Percentiles rank a stretch among this genome's conserved stretches.
Evolutionary conservation across 768 basidiomycete genomes (phyloP).

Genomic region (Auricularia sp.): DNA sequence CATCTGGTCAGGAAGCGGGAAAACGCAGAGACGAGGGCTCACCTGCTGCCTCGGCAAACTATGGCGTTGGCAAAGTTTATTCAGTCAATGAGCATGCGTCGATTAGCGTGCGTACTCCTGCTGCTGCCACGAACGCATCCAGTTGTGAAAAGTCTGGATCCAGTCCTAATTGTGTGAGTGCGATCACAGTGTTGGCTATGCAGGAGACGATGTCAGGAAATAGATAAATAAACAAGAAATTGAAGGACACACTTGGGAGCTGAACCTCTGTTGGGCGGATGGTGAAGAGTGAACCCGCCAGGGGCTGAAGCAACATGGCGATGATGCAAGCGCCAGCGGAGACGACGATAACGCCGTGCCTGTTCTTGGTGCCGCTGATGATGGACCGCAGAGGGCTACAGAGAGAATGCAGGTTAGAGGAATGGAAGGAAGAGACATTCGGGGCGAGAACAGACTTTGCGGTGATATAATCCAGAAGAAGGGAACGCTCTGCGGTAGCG

Average conservation of each 20-base stretch:
- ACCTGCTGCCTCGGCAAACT: slow-evolving; percentile 33
- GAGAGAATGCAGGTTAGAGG: slow-evolving; percentile 1
- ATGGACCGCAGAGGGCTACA: slow-evolving; percentile 34
- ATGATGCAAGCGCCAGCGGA: slow-evolving; percentile 40
- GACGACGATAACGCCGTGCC: slow-evolving; percentile 43
- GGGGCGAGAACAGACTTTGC: slow-evolving; percentile 7
- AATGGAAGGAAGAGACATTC: slow-evolving; percentile 12
- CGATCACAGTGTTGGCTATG: slow-evolving; percentile 22
- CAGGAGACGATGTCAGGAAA: neutral
- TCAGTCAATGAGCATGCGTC: neutral
- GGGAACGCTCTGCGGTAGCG: slow-evolving; percentile 43
- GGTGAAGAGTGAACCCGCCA: slow-evolving; percentile 33
- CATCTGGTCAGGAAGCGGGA: neutral
- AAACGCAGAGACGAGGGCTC: neutral
- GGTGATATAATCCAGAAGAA: slow-evolving; percentile 59
- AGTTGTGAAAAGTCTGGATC: slow-evolving; percentile 33
- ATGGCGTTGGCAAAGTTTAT: neutral
- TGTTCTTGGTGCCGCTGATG: slow-evolving; percentile 37
- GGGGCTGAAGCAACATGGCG: slow-evolving; percentile 44
- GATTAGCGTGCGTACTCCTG: slow-evolving; percentile 33
- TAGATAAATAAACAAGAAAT: neutral
- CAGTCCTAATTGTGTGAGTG: slow-evolving; percentile 34
- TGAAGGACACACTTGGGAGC: neutral
- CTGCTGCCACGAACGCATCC: slow-evolving; percentile 47
- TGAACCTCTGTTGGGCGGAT: slow-evolving; percentile 9